These are phyloP conservation scores for Letharia lupina DNA, from an alignment of 495 filamentous ascomycete species.

Conservation along the genomic window DNA sequence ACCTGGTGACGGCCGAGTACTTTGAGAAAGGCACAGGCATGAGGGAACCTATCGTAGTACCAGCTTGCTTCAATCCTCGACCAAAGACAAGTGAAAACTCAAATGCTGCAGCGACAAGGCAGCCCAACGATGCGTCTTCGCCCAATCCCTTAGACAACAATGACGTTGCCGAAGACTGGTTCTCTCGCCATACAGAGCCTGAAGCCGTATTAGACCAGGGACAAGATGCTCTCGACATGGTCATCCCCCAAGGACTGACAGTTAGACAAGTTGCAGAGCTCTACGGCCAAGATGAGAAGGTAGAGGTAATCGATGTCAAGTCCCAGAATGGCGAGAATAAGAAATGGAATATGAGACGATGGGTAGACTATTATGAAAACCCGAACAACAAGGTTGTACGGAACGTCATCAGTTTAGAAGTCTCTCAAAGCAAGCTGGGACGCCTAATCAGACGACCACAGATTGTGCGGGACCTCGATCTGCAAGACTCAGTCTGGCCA, in stretches of 20 bases:
- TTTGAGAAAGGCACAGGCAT: constrained; percentile 61
- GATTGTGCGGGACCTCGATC: constrained; percentile 62
- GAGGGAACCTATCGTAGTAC: constrained; percentile 63
- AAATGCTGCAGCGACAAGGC: constrained; percentile 13
- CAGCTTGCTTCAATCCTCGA: constrained; percentile 55
- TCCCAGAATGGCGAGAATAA: constrained; percentile 61
- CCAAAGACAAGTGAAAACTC: constrained; percentile 26
- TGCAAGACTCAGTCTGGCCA: constrained; percentile 67
- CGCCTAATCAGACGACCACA: constrained; percentile 58
- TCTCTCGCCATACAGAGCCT: constrained; percentile 30
- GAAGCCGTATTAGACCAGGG: constrained; percentile 48
- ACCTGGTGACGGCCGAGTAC: constrained; percentile 56
- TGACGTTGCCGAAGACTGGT: constrained; percentile 27
- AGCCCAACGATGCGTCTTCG: constrained; percentile 1
- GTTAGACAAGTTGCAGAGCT: constrained; percentile 59
- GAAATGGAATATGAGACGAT: constrained; percentile 62
- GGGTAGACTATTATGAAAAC: constrained; percentile 70
- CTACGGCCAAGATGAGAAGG: constrained; percentile 54
- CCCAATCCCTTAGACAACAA: constrained; percentile 9
- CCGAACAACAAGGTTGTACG: constrained; percentile 53
- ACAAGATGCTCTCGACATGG: constrained; percentile 65
- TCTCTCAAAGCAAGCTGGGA: constrained; percentile 60
- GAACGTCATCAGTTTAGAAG: constrained; percentile 71
- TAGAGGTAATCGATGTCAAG: constrained; percentile 72
- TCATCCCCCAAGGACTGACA: constrained; percentile 60